Conservation (phyloP, 495 filamentous ascomycete genomes). For the Clohesyomyces aquaticus region DNA sequence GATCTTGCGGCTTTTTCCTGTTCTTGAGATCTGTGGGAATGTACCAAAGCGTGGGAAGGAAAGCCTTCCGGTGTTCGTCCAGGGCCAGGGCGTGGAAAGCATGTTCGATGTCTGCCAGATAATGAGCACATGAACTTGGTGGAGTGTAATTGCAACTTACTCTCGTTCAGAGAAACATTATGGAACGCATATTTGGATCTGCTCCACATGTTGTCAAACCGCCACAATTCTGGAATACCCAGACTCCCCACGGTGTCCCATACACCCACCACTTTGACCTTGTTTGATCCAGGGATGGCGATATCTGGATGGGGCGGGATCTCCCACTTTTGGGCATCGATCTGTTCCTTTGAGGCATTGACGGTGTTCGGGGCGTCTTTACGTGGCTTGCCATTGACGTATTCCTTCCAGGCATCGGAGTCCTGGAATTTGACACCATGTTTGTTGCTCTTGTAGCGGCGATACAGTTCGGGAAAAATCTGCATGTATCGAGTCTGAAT, state of each 20-base stretch:
- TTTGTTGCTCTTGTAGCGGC: slow-evolving; percentile 39
- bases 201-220: slow-evolving; percentile 17
- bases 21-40: slow-evolving; percentile 40
- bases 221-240: slow-evolving; percentile 43
- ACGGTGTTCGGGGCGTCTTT: slow-evolving; percentile 13
- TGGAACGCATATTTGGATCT: slow-evolving; percentile 36
- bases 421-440: slow-evolving; percentile 24
- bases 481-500: slow-evolving; percentile 43
- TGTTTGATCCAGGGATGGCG: slow-evolving; percentile 18
- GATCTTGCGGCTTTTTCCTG: slow-evolving; percentile 28
- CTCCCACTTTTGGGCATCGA: slow-evolving; percentile 22
- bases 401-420: slow-evolving; percentile 29
- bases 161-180: slow-evolving; percentile 34
- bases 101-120: slow-evolving; percentile 54
- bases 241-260: slow-evolving; percentile 63
- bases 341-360: background rate
- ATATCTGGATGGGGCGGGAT: slow-evolving; percentile 25
- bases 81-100: slow-evolving; percentile 65
- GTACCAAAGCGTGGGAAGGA: slow-evolving; percentile 60
- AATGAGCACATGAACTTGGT: slow-evolving; percentile 5
- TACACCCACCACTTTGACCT: slow-evolving; percentile 59
- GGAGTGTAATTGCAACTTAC: slow-evolving; percentile 6
- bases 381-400: slow-evolving; percentile 27
- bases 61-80: slow-evolving; percentile 59
- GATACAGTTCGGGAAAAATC: slow-evolving; percentile 44